Base-by-base conservation (phyloP, 202 grass and related monocot genomes). In the Thinopyrum obtusiflorum region DNA sequence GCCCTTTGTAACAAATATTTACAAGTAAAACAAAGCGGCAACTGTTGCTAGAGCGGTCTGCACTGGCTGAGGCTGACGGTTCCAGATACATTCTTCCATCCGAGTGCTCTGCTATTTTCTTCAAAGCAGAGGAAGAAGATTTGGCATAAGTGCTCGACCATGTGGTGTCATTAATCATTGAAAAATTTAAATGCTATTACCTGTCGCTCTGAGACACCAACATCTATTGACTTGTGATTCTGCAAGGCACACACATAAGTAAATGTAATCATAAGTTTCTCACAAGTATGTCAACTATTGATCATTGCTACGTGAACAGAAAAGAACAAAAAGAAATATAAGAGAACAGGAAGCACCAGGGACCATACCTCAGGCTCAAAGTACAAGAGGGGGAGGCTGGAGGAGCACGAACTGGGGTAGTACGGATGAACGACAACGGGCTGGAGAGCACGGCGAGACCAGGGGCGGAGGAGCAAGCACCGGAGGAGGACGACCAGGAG, bases 11-110 rank as follows among this genome's bases (percentile, higher is more conserved):
- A 83, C 44, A 61, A 46, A 17, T 37, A 86, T 44, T 64, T 40
- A 94, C 93, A 91, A 79, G 86, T 59, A 93, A 90, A 28, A 86
- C 69, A 88, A 94, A 88, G 44, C 15, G 28, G 35, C 79, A 84
- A 51, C 20, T 17, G 70, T 65, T 76, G 71, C 73, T 65, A 57
- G 63, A 77, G 36, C 7, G 31, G 51, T 68, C 55, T 79, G 68
- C 80, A 63, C 68, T 82, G 18, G n/a, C 65, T 65, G 77, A 79
- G 37, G 78, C 79, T 27, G 73, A 82, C 24, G 75, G 77, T 42
- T 80, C 83, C 27, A 79, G 29, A 82, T 49, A 39, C 57, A 40
- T 57, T 33, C 65, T 75, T 83, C 28, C 72, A 89, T 74, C 17
- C 8, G 11, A 78, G 21, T 60, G 51, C 51, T 61, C 83, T 60